Evolutionary conservation across 352 stramenopile genomes (phyloP).

Genomic region (Pythium volutum): DNA sequence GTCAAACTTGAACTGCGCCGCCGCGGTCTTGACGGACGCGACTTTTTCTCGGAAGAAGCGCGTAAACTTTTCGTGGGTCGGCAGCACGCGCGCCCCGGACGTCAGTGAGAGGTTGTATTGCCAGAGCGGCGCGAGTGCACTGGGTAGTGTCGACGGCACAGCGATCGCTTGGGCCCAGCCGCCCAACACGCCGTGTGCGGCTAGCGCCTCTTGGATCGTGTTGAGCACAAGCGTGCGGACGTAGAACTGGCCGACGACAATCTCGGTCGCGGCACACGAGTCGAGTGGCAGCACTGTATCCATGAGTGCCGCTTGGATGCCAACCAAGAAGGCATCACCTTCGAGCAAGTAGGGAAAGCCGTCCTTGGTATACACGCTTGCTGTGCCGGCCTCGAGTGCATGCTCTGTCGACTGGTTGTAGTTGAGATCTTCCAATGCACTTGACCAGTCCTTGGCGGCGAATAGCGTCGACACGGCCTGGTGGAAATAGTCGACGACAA

Average conservation of each 20-base stretch:
- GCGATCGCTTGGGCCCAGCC: conserved; percentile 7
- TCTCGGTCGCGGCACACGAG: conserved; percentile 38
- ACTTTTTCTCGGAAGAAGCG: conserved; percentile 30
- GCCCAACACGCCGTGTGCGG: conserved; percentile 13
- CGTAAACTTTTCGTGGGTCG: conserved; percentile 1
- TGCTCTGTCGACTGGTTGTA: conserved; percentile 25
- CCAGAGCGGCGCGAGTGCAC: conserved; percentile 30
- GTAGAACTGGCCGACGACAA: conserved; percentile 40
- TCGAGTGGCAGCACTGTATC: conserved; percentile 26
- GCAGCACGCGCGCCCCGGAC: conserved; percentile 19
- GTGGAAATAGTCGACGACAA: conserved; percentile 42
- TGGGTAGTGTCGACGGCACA: conserved; percentile 20
- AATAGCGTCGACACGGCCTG: conserved; percentile 35
- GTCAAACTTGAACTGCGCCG: conserved; percentile 35
- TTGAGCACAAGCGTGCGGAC: conserved; percentile 35
- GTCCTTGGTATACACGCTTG: conserved; percentile 27
- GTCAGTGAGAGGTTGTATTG: conserved; percentile 29
- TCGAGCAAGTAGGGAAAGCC: conserved; percentile 27
- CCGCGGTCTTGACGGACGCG: conserved; percentile 18
- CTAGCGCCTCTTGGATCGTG: conserved; percentile 28
- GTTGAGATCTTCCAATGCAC: conserved; percentile 31
- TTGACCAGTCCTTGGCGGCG: conserved; percentile 29
- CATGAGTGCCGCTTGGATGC: conserved; percentile 31
- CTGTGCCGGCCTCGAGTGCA: conserved; percentile 20
- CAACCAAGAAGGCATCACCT: conserved; percentile 36